Base-by-base conservation (phyloP, 2,329 filamentous ascomycete species). In the Fusarium proliferatum region DNA sequence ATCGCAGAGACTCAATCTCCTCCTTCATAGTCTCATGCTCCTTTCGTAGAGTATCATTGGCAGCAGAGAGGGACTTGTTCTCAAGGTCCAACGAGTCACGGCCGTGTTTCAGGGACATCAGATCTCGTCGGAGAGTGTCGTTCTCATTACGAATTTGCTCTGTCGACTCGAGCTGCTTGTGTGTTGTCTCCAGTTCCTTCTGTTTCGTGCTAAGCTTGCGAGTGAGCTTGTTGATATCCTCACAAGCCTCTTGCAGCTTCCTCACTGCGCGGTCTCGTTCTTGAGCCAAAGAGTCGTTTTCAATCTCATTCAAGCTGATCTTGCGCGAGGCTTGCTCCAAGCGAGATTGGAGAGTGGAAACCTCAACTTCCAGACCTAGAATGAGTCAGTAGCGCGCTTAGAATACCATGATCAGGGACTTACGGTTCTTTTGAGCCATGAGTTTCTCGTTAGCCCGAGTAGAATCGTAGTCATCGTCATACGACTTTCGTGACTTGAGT, bases 181-280 rank as follows among this genome's bases (percentile, higher is more conserved):
- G 84, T 1, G 83, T 83, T 21, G 81, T 82, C 52, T 84, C 82
- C 13, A 86, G 72, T 62, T 85, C 84, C 69, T 82, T 84, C 62
- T 85, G 82, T 61, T 81, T 83, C 28, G 78, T 76, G 57, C 81
- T 84, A 21, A 86, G 75, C 73, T 84, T 85, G 26, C 82, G 80
- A 41, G 84, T 85, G 33, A 86, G 82, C 66, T 86, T 85, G 73
- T 85, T 88, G 73, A 89, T 88, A 39, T 88, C 89, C 52, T 87
- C 85, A 45, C 88, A 91, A 9, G 90, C 90, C 57, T 90, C 86
- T 34, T 88, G 88, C 10, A 91, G 85, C 75, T 91, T 91, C 58
- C 86, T 86, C 55, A 92, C 85, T 42, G 92, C 88, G 52, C 90
- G 89, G 73, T 93, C 91, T 36, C 90, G 88, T 80, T 94, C 92